Conservation (phyloP, 768 basidiomycete species). For the Tulasnella sp. region DNA sequence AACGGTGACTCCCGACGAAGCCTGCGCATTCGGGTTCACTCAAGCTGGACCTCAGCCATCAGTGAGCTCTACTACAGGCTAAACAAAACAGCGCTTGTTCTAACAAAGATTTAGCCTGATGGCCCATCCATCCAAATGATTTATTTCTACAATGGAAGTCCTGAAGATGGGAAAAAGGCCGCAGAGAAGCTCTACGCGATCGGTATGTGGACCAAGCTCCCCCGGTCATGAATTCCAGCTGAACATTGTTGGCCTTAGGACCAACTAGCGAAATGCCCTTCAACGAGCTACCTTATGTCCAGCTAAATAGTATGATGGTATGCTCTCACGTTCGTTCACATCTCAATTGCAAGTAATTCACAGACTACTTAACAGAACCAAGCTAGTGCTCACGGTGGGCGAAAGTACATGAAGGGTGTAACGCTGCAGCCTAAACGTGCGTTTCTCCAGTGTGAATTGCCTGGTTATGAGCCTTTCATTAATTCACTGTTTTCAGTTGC, state of each 20-base stretch:
- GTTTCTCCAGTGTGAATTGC: neutral
- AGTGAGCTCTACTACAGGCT: neutral
- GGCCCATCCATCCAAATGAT: neutral
- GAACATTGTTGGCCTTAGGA: neutral
- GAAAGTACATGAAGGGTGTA: constrained; percentile 8
- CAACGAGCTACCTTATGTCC: neutral
- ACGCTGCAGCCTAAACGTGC: neutral
- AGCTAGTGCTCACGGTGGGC: constrained; percentile 1
- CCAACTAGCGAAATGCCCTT: neutral
- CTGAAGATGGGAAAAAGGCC: neutral
- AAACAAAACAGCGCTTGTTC: neutral
- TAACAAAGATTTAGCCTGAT: neutral
- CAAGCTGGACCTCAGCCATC: neutral
- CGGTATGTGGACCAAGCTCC: neutral
- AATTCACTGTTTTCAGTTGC: neutral
- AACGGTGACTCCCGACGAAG: neutral
- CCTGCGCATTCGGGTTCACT: neutral
- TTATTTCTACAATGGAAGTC: constrained; percentile 1
- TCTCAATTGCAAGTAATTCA: neutral
- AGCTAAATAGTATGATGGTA: constrained; percentile 12
- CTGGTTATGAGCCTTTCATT: neutral
- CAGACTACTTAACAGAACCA: neutral
- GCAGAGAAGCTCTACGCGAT: neutral
- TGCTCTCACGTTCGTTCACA: neutral
- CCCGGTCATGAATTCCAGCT: neutral